Evolutionary conservation across 805 yeast genomes (phyloP).

Genomic region (Cyberlindnera euphorbiiphila): DNA sequence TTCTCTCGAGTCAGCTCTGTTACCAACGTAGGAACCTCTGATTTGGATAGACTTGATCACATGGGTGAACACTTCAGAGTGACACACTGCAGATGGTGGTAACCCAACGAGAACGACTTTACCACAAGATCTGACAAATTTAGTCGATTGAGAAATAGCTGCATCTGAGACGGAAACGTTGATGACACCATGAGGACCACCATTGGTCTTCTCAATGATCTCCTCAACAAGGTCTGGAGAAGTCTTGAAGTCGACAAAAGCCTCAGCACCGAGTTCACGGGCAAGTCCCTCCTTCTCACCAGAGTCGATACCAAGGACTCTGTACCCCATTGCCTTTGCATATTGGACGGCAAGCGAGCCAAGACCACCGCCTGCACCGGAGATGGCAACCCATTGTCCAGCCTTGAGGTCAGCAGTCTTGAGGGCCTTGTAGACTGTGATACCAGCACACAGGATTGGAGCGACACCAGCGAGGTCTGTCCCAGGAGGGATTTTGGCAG

Average conservation of each 20-base stretch:
- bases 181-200: slow-evolving; percentile 72
- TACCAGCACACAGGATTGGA: slow-evolving; percentile 87
- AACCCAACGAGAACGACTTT: slow-evolving; percentile 69
- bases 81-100: slow-evolving; percentile 72
- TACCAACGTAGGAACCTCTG: slow-evolving; percentile 82
- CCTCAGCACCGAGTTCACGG: slow-evolving; percentile 55
- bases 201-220: slow-evolving; percentile 51
- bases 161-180: slow-evolving; percentile 65
- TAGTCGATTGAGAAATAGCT: slow-evolving; percentile 57
- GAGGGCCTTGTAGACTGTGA: slow-evolving; percentile 86
- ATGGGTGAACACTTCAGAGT: slow-evolving; percentile 62
- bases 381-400: slow-evolving; percentile 69
- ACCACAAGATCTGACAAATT: slow-evolving; percentile 60
- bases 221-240: slow-evolving; percentile 50
- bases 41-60: slow-evolving; percentile 69
- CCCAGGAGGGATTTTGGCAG: slow-evolving; percentile 70
- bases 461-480: slow-evolving; percentile 71
- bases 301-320: slow-evolving; percentile 65
- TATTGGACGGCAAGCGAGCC: slow-evolving; percentile 70
- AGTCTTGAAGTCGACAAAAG: slow-evolving; percentile 53
- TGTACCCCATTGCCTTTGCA: slow-evolving; percentile 69
- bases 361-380: slow-evolving; percentile 76
- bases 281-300: slow-evolving; percentile 46
- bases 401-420: slow-evolving; percentile 66
- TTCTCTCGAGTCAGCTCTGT: slow-evolving; percentile 79